These are phyloP conservation scores for Astrocystis sublimbata DNA, from an alignment of 495 filamentous ascomycete species.

Conservation along the genomic window DNA sequence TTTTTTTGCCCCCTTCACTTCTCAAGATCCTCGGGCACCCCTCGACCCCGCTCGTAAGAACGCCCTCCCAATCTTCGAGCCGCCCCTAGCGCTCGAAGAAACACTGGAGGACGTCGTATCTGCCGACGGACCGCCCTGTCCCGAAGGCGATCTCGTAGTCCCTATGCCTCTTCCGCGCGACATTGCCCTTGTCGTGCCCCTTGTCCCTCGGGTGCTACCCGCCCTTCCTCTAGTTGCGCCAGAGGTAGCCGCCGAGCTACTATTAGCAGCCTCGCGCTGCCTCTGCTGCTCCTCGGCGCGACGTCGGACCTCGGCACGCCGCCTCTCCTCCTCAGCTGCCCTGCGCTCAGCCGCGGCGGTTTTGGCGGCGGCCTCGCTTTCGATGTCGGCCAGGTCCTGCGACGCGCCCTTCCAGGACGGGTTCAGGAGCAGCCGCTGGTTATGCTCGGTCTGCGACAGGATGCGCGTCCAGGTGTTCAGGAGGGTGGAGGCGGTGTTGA, in stretches of 20 bases:
- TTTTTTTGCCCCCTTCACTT: background rate
- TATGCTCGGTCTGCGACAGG: slow-evolving; percentile 94
- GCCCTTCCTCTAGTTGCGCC: slow-evolving; percentile 5
- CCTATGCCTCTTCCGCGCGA: slow-evolving; percentile 28
- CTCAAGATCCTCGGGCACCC: slow-evolving; percentile 29
- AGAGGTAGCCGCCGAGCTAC: slow-evolving; percentile 4
- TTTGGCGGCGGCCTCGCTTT: slow-evolving; percentile 69
- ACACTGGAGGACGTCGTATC: slow-evolving; percentile 34
- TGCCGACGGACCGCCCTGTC: slow-evolving; percentile 20
- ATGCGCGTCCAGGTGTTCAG: slow-evolving; percentile 96
- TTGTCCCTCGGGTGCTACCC: slow-evolving; percentile 22
- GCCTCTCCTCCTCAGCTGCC: slow-evolving; percentile 70
- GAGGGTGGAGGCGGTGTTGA: slow-evolving; percentile 86
- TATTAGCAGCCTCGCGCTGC: slow-evolving; percentile 51
- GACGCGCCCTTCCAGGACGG: slow-evolving; percentile 86
- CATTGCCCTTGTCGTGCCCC: slow-evolving; percentile 25
- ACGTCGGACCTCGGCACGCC: slow-evolving; percentile 67
- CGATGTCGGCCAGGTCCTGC: slow-evolving; percentile 78
- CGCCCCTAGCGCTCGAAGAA: slow-evolving; percentile 31
- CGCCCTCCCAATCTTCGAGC: slow-evolving; percentile 48
- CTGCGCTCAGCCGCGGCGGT: slow-evolving; percentile 74
- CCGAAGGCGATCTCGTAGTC: slow-evolving; percentile 8
- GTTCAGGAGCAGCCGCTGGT: slow-evolving; percentile 86
- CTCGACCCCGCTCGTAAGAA: slow-evolving; percentile 33
- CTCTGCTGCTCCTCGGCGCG: slow-evolving; percentile 74